Conservation (phyloP, 1,284 basidiomycete genomes). For the Porogramme epimiltina region DNA sequence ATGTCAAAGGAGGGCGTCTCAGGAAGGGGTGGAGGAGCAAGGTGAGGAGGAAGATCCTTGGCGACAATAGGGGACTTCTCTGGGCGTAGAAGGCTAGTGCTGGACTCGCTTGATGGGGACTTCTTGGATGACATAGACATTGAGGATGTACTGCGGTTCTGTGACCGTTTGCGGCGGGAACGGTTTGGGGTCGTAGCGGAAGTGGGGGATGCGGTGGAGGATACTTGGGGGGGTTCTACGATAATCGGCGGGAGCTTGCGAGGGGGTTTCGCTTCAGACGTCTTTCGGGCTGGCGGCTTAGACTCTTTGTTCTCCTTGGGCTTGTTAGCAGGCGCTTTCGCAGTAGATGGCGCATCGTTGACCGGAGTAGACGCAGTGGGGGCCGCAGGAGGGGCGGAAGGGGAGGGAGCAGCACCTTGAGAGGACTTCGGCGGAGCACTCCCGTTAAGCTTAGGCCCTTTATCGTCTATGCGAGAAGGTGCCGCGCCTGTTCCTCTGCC, state of each 20-base stretch:
- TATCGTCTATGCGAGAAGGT: constrained; percentile 16
- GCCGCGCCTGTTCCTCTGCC: constrained; percentile 22
- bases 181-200: constrained; percentile 25
- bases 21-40: constrained; percentile 32
- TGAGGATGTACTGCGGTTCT: constrained; percentile 19
- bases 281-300: constrained; percentile 25
- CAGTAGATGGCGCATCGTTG: constrained; percentile 19
- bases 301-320: constrained; percentile 23
- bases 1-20: constrained; percentile 45
- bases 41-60: constrained; percentile 66
- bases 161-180: constrained; percentile 31
- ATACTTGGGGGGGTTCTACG: constrained; percentile 18
- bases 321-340: constrained; percentile 9
- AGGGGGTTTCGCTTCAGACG: constrained; percentile 26
- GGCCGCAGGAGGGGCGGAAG: neutral
- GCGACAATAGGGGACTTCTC: constrained; percentile 26
- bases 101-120: constrained; percentile 28
- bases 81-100: constrained; percentile 15
- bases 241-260: constrained; percentile 26
- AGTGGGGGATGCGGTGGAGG: constrained; percentile 16
- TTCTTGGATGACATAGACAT: constrained; percentile 26
- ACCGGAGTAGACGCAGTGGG: constrained; percentile 35
- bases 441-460: constrained; percentile 16
- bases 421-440: constrained; percentile 18
- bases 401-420: neutral